phyloP scores from a whole-genome alignment of 2,329 filamentous ascomycete genomes.

The Albifimbria verrucaria region DNA sequence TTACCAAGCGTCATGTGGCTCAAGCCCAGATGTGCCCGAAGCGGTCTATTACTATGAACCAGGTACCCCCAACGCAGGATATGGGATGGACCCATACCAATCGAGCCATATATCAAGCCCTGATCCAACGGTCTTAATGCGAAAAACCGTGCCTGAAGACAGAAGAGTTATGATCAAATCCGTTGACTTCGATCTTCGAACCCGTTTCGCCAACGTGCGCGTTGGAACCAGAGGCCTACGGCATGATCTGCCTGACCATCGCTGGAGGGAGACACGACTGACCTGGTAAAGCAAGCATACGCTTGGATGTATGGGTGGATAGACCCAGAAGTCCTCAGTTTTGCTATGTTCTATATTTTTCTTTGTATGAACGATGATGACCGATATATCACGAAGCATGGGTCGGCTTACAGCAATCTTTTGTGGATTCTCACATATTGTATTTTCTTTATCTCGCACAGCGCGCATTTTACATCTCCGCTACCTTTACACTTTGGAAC shows the following conservation, averaged over 20 bases:
- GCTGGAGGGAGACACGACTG: conserved; percentile 43
- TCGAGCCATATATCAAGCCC: background rate
- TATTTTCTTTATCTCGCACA: no score
- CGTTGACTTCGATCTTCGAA: conserved; percentile 54
- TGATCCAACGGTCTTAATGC: background rate
- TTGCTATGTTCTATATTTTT: background rate
- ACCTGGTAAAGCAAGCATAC: conserved; percentile 47
- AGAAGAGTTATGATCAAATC: conserved; percentile 54
- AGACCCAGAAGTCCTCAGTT: background rate
- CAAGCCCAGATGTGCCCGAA: no score
- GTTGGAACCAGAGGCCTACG: conserved; percentile 54
- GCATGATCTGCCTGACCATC: conserved; percentile 42
- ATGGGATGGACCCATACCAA: no score
- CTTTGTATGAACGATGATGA: no score
- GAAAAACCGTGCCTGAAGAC: conserved; percentile 42
- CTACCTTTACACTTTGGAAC: no score
- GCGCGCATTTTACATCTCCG: no score
- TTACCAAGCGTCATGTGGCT: background rate
- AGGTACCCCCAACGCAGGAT: no score
- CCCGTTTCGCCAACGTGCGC: conserved; percentile 44
- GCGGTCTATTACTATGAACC: no score
- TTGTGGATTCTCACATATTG: no score
- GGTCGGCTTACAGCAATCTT: no score
- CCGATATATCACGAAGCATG: no score
- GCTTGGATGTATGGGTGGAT: no score